Percentiles rank a stretch among this genome's conserved stretches.
phyloP scores from a whole-genome alignment of 805 yeast genomes.

The Pichia nakasei region DNA sequence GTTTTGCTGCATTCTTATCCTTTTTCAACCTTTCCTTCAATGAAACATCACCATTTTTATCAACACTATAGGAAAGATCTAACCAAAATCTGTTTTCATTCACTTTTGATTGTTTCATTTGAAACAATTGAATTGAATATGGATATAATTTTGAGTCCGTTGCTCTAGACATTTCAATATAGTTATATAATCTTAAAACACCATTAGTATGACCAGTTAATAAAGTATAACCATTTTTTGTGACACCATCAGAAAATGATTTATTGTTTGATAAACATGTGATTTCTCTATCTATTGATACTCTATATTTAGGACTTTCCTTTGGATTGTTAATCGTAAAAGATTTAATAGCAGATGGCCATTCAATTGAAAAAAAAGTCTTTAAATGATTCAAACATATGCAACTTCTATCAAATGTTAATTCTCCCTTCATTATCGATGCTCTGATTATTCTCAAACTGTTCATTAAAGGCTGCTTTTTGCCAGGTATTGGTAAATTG shows the following conservation, averaged over 20 bases:
- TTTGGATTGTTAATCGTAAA: conserved; percentile 4
- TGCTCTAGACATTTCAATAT: conserved; percentile 6
- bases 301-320: conserved; percentile 3
- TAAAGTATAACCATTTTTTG: conserved; percentile 3
- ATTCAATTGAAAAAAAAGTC: conserved; percentile 6
- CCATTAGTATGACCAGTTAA: conserved; percentile 16
- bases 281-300: conserved; percentile 9
- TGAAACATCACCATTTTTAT: conserved; percentile 6
- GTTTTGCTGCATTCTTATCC: background rate
- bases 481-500: conserved; percentile 4
- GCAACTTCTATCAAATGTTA: conserved; percentile 2
- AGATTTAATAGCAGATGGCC: conserved; percentile 6
- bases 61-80: conserved; percentile 14
- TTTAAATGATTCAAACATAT: background rate
- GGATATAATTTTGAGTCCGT: conserved; percentile 9
- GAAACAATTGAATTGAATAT: conserved; percentile 16
- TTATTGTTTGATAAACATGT: conserved; percentile 1
- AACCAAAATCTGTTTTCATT: conserved; percentile 15
- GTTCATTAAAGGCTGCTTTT: conserved; percentile 1
- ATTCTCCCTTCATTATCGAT: background rate
- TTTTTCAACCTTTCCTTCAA: background rate
- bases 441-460: background rate
- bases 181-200: conserved; percentile 12
- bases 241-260: background rate
- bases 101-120: conserved; percentile 14